phyloP scores from a whole-genome alignment of 179 eudicot species.

The Gypsophila paniculata region DNA sequence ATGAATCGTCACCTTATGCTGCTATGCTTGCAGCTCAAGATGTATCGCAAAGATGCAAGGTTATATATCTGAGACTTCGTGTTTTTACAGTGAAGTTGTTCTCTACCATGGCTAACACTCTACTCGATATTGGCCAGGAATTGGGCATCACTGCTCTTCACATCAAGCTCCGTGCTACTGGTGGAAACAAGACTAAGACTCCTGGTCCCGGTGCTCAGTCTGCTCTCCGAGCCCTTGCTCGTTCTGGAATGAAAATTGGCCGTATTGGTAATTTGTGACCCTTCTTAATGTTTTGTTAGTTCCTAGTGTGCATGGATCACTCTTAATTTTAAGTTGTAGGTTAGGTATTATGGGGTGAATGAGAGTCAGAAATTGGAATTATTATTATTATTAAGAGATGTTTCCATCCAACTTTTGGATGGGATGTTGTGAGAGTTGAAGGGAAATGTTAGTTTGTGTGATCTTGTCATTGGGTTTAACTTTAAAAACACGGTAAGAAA shows the following conservation, averaged over 20 bases:
- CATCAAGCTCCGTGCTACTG: slow-evolving; percentile 54
- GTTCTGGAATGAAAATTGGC: slow-evolving; percentile 18
- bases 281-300: neutral
- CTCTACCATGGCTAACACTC: neutral
- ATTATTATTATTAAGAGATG: no score
- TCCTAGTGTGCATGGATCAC: neutral
- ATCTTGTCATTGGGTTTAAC: neutral
- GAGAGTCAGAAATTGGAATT: no score
- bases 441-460: no score
- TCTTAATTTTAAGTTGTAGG: neutral
- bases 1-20: slow-evolving; percentile 40
- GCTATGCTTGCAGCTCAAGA: slow-evolving; percentile 94
- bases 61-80: neutral
- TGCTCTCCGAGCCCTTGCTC: slow-evolving; percentile 19
- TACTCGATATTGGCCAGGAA: slow-evolving; percentile 22
- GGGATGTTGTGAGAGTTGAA: no score
- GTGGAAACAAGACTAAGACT: slow-evolving; percentile 18
- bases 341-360: neutral
- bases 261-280: slow-evolving; percentile 7
- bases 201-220: slow-evolving; percentile 19
- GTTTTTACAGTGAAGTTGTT: neutral
- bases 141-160: slow-evolving; percentile 68
- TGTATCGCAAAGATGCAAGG: slow-evolving; percentile 63
- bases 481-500: neutral
- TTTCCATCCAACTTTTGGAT: neutral